phyloP scores from a whole-genome alignment of 2,329 filamentous ascomycete genomes.

The Diplodia sapinea region DNA sequence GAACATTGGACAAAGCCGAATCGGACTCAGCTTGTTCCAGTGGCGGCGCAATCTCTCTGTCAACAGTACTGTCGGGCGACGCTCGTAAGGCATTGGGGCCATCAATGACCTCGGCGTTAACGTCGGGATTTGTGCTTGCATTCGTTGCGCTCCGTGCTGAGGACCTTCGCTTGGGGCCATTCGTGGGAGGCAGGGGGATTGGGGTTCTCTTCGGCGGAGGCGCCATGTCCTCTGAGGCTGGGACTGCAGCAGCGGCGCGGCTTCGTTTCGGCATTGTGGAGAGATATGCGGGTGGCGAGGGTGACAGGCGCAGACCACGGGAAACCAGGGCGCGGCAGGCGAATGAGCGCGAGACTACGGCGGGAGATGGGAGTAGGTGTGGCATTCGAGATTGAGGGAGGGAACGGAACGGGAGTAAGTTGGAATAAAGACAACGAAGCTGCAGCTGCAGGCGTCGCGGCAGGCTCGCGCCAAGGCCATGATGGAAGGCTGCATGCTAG shows the following conservation, averaged over 20 bases:
- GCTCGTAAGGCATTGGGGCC: conserved; percentile 50
- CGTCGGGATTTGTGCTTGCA: conserved; percentile 40
- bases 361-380: neutral
- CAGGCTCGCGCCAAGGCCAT: conserved; percentile 10
- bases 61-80: conserved; percentile 51
- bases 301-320: neutral
- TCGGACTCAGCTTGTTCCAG: conserved; percentile 37
- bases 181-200: neutral
- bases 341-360: neutral
- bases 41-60: conserved; percentile 40
- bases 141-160: neutral
- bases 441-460: conserved; percentile 13
- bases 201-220: conserved; percentile 17
- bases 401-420: neutral
- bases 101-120: conserved; percentile 51
- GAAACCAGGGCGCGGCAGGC: neutral
- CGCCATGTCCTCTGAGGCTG: conserved; percentile 14
- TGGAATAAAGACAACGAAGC: conserved; percentile 1
- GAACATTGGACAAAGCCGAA: conserved; percentile 43
- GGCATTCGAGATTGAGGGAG: conserved; percentile 2
- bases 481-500: conserved; percentile 9
- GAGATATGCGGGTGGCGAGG: neutral
- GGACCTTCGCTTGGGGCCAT: neutral
- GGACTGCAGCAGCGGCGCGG: conserved; percentile 7
- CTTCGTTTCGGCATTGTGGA: conserved; percentile 29